phyloP scores from a whole-genome alignment of 768 basidiomycete genomes.

The Podaxis sp. region DNA sequence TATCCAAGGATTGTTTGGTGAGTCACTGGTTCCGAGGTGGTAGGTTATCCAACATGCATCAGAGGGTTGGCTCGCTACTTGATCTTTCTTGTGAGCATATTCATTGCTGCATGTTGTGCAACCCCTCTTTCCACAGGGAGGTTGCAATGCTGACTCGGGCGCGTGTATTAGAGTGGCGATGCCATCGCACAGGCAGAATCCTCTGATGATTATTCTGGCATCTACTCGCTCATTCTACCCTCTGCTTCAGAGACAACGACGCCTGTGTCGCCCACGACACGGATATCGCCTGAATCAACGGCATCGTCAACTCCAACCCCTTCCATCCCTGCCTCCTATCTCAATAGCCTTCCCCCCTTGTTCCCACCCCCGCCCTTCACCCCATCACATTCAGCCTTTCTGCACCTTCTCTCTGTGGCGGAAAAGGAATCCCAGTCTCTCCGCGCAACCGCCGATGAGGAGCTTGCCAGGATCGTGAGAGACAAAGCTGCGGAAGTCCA shows the following conservation, averaged over 20 bases:
- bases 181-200: constrained; percentile 33
- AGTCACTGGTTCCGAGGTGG: constrained; percentile 31
- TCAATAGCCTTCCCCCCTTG: constrained; percentile 56
- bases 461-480: constrained; percentile 50
- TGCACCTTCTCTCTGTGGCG: constrained; percentile 61
- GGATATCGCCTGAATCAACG: constrained; percentile 20
- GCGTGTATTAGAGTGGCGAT: constrained; percentile 35
- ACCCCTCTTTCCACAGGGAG: constrained; percentile 1
- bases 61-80: constrained; percentile 9
- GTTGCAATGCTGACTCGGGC: constrained; percentile 18
- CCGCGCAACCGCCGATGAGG: constrained; percentile 56
- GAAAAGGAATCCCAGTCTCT: constrained; percentile 49
- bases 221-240: constrained; percentile 47
- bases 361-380: constrained; percentile 78
- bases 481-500: constrained; percentile 57
- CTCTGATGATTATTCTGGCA: constrained; percentile 36
- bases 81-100: constrained; percentile 2
- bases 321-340: constrained; percentile 30
- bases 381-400: constrained; percentile 70
- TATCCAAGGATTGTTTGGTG: constrained; percentile 65
- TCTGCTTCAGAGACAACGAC: constrained; percentile 24
- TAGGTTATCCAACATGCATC: constrained; percentile 13
- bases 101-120: constrained; percentile 15
- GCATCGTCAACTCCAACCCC: constrained; percentile 27
- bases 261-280: constrained; percentile 25